Evolutionary conservation across 345 rosid genomes (phyloP).

Genomic region (Lepidium sativum): DNA sequence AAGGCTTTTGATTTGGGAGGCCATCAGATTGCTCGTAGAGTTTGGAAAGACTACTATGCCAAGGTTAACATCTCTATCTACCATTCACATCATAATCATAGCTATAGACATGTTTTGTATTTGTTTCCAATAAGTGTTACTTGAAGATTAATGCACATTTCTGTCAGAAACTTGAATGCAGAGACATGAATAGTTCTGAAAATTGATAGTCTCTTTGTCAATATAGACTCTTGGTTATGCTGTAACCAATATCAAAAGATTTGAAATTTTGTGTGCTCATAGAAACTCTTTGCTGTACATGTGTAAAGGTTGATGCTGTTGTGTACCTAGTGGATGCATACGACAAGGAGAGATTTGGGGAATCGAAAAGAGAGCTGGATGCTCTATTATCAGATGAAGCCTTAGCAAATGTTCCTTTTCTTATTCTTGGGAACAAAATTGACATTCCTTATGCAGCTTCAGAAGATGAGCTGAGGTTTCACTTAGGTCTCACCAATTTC

Average conservation of each 20-base stretch:
- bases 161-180: not conserved
- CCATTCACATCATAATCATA: not conserved
- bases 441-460: conserved; percentile 75
- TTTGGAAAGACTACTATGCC: conserved; percentile 82
- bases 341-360: conserved; percentile 66
- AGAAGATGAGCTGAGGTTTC: conserved; percentile 55
- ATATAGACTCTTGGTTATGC: not conserved
- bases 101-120: not conserved
- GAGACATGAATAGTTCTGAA: not conserved
- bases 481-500: conserved; percentile 61
- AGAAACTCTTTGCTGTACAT: not conserved
- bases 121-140: no score
- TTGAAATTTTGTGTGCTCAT: not conserved
- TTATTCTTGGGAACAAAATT: conserved; percentile 71
- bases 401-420: conserved; percentile 51
- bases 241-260: not conserved
- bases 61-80: conserved; percentile 33
- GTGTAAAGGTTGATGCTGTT: conserved; percentile 65
- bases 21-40: conserved; percentile 80
- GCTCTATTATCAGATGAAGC: conserved; percentile 66
- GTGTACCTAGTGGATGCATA: conserved; percentile 67
- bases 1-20: conserved; percentile 87
- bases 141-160: not conserved
- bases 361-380: conserved; percentile 61
- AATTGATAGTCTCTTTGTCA: not conserved